Percentiles rank a stretch among this genome's conserved stretches.
Evolutionary conservation across 2,329 filamentous ascomycete species (phyloP).

Genomic region (Phialemoniopsis sp.): DNA sequence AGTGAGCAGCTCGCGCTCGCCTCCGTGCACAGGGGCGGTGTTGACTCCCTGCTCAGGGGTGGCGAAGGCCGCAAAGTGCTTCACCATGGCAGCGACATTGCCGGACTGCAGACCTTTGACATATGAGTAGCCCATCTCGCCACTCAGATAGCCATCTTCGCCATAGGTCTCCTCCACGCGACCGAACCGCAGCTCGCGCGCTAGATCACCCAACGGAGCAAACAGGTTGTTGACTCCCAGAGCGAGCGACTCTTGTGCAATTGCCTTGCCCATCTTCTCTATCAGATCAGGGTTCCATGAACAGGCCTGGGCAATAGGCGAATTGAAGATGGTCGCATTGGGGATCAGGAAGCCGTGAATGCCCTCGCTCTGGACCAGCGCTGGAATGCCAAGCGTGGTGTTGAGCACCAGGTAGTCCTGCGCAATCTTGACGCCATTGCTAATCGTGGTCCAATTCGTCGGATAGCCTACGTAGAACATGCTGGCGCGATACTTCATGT

Average conservation of each 20-base stretch:
- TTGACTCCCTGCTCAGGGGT: conserved; percentile 70
- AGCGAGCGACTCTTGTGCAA: conserved; percentile 61
- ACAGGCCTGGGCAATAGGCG: conserved; percentile 67
- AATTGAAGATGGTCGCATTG: conserved; percentile 78
- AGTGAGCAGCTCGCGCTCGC: conserved; percentile 48
- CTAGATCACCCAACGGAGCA: conserved; percentile 66
- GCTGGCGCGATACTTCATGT: conserved; percentile 62
- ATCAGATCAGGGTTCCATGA: conserved; percentile 65
- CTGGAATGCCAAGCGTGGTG: conserved; percentile 66
- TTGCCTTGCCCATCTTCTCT: conserved; percentile 61
- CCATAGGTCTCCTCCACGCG: conserved; percentile 71
- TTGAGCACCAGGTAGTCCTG: conserved; percentile 67
- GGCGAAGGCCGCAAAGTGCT: conserved; percentile 70
- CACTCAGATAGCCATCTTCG: conserved; percentile 64
- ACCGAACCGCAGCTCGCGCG: conserved; percentile 67
- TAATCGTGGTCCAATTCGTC: conserved; percentile 58
- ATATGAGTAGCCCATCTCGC: conserved; percentile 60
- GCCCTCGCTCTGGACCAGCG: conserved; percentile 69
- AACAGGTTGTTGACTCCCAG: conserved; percentile 72
- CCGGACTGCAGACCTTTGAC: conserved; percentile 56
- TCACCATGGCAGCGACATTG: conserved; percentile 68
- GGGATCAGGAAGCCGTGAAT: conserved; percentile 69
- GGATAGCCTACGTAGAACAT: conserved; percentile 70
- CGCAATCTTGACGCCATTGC: conserved; percentile 56
- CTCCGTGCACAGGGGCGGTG: conserved; percentile 52